Evolutionary conservation across 192 early-diverging fungal species (phyloP).

Genomic region (Entomortierella parvispora): DNA sequence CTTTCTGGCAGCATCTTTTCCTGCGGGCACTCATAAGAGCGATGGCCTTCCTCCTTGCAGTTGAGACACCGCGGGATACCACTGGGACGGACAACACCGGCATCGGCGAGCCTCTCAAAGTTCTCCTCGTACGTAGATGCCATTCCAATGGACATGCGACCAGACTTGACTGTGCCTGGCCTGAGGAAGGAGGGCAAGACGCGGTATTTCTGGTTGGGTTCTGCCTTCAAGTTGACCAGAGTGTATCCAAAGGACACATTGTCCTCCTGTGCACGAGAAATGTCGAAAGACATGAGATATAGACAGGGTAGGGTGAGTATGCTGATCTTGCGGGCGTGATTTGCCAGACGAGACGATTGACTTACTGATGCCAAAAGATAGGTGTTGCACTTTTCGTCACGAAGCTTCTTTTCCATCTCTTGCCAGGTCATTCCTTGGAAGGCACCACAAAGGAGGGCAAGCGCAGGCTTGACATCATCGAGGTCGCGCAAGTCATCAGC

Average conservation of each 20-base stretch:
- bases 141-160: constrained; percentile 35
- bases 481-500: constrained; percentile 35
- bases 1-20: constrained; percentile 20
- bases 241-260: constrained; percentile 42
- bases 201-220: constrained; percentile 29
- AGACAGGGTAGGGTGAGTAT: neutral
- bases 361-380: constrained; percentile 35
- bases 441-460: constrained; percentile 15
- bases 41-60: constrained; percentile 64
- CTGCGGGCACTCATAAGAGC: constrained; percentile 51
- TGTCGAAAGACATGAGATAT: neutral
- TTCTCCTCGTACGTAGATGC: constrained; percentile 39
- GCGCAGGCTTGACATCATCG: constrained; percentile 31
- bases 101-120: constrained; percentile 12
- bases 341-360: no score
- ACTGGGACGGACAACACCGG: constrained; percentile 35
- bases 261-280: constrained; percentile 9
- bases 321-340: no score
- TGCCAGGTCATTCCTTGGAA: constrained; percentile 17
- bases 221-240: constrained; percentile 28
- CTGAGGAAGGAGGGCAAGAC: constrained; percentile 40
- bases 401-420: constrained; percentile 30
- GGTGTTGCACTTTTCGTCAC: constrained; percentile 37
- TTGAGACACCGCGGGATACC: constrained; percentile 55
- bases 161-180: constrained; percentile 30